Conservation (phyloP, 176 grass and related monocot species). For the Elaeis guineensis region DNA sequence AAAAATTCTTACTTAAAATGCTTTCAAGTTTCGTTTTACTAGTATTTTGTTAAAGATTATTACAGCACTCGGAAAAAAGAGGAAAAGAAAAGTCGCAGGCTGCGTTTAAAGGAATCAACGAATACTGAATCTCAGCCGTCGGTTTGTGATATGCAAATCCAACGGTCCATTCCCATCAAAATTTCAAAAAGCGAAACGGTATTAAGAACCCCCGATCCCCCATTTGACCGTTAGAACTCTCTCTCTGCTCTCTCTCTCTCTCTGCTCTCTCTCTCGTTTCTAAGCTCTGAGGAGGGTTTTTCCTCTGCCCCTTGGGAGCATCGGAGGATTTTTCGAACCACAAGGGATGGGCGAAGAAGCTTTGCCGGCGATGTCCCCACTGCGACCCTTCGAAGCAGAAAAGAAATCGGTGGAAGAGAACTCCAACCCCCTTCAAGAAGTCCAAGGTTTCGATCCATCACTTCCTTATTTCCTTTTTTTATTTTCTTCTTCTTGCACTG, state of each 20-base stretch:
- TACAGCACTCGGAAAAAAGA: too few relatives aligned
- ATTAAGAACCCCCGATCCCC: neutral
- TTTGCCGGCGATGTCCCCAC: neutral
- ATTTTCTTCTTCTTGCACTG: too few relatives aligned
- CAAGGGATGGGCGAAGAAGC: constrained; percentile 12
- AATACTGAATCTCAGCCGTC: too few relatives aligned
- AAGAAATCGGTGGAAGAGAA: neutral
- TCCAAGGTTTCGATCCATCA: constrained; percentile 11
- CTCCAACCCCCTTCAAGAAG: neutral
- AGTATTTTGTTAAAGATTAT: too few relatives aligned
- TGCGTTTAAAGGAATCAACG: too few relatives aligned
- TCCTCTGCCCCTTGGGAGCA: neutral
- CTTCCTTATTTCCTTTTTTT: neutral
- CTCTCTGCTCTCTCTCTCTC: neutral
- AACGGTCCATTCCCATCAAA: too few relatives aligned
- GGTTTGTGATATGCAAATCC: too few relatives aligned
- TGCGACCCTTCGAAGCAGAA: too few relatives aligned
- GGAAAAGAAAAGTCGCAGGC: too few relatives aligned
- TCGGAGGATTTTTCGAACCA: too few relatives aligned
- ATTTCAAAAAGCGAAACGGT: constrained; percentile 28
- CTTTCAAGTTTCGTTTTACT: too few relatives aligned
- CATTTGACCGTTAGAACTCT: constrained; percentile 26
- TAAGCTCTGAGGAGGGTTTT: neutral
- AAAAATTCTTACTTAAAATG: too few relatives aligned
- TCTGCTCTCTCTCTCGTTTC: constrained; percentile 1